Conservation (phyloP, 345 rosid genomes). For the Eucalyptus cloeziana region DNA sequence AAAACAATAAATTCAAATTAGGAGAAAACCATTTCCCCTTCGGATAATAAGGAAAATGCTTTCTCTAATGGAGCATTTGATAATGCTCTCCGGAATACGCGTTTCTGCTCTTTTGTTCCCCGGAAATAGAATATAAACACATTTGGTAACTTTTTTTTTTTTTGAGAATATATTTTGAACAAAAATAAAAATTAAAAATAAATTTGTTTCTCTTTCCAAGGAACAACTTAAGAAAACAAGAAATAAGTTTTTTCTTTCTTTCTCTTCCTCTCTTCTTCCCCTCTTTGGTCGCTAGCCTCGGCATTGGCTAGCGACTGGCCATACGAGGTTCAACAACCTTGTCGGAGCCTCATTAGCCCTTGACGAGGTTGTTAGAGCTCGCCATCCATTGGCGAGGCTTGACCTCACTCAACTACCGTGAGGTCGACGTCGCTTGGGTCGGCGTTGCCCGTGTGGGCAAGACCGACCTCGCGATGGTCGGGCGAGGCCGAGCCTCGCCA, state of each 20-base stretch:
- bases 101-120: rapidly evolving
- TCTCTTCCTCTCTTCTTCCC: no score
- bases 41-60: rapidly evolving
- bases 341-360: rapidly evolving
- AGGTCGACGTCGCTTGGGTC: rapidly evolving
- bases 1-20: rapidly evolving
- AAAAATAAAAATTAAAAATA: rapidly evolving
- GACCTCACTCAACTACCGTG: rapidly evolving
- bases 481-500: rapidly evolving
- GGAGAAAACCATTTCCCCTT: neutral
- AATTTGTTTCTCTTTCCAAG: no score
- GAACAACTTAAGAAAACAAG: no score
- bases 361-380: rapidly evolving
- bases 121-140: rapidly evolving
- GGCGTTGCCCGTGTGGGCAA: no score
- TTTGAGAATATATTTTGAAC: rapidly evolving
- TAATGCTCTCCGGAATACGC: rapidly evolving
- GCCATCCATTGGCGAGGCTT: rapidly evolving
- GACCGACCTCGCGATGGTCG: rapidly evolving
- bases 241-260: no score
- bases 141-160: rapidly evolving
- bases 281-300: rapidly evolving
- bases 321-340: rapidly evolving
- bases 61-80: rapidly evolving
- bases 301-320: rapidly evolving